A percentile compares a stretch with the other conserved stretches of the same genome.
phyloP scores from a whole-genome alignment of 805 yeast species.

The Candida koratica region DNA sequence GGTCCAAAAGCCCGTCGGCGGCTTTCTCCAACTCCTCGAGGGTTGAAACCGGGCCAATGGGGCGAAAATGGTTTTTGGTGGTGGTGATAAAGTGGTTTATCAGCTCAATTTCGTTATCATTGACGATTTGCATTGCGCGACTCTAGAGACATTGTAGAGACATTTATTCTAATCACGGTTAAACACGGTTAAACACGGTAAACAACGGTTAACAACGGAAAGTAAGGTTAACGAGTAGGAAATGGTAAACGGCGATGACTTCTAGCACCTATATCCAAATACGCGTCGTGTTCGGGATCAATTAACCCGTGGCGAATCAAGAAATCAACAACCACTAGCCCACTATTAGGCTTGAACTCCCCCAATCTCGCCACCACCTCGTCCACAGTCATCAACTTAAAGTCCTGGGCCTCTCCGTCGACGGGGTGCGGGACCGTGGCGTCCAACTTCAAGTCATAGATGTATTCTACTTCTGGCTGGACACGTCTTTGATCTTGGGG shows the following conservation, averaged over 20 bases:
- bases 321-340: slow-evolving; percentile 73
- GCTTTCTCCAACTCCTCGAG: not conserved
- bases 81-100: slow-evolving; percentile 2
- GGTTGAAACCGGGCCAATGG: not conserved
- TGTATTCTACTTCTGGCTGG: slow-evolving; percentile 86
- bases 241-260: slow-evolving; percentile 71
- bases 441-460: slow-evolving; percentile 65
- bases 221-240: slow-evolving; percentile 39
- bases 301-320: slow-evolving; percentile 79
- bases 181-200: too few species aligned
- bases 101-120: slow-evolving; percentile 3
- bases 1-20: not conserved
- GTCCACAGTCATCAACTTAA: slow-evolving; percentile 56
- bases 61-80: not conserved
- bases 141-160: too few species aligned
- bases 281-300: slow-evolving; percentile 66
- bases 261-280: slow-evolving; percentile 52
- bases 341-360: slow-evolving; percentile 90
- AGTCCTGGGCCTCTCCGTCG: slow-evolving; percentile 67
- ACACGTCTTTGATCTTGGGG: slow-evolving; percentile 44
- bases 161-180: too few species aligned
- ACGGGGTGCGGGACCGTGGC: slow-evolving; percentile 43
- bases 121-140: slow-evolving; percentile 5
- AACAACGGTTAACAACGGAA: too few species aligned
- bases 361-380: slow-evolving; percentile 56